A percentile compares a stretch with the other conserved stretches of the same genome.
Evolutionary conservation across 2,329 filamentous ascomycete genomes (phyloP).

Genomic region (Aspergillus cejpii): DNA sequence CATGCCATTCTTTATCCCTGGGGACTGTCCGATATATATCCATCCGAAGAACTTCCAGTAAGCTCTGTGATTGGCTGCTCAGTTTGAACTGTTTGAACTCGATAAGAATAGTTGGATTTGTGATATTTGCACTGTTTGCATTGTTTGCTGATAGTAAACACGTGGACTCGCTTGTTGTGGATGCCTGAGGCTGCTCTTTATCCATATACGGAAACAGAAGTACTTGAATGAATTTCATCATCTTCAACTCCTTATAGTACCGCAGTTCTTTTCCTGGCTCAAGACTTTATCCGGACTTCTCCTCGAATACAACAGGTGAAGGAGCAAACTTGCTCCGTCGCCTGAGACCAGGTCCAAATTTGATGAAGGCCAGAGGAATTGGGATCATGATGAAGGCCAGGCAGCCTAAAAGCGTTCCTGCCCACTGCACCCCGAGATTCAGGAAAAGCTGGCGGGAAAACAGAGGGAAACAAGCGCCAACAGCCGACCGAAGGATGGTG

Average conservation of each 20-base stretch:
- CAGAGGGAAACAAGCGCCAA: conserved; percentile 33
- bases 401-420: conserved; percentile 35
- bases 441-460: conserved; percentile 35
- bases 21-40: background rate
- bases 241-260: background rate
- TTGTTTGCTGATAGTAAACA: background rate
- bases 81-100: background rate
- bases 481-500: conserved; percentile 33
- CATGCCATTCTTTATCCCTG: background rate
- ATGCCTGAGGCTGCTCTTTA: no score
- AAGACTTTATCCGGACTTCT: conserved; percentile 5
- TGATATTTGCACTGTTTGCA: background rate
- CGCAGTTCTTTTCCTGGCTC: no score
- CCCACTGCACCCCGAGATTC: conserved; percentile 36
- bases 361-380: conserved; percentile 32
- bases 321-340: conserved; percentile 26
- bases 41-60: background rate
- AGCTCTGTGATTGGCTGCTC: background rate
- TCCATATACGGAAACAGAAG: no score
- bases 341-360: conserved; percentile 27
- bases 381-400: conserved; percentile 34
- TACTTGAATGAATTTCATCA: no score
- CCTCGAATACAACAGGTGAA: conserved; percentile 9
- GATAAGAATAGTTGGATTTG: background rate
- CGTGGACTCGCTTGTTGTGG: background rate